Evolutionary conservation across 106 monocot species (phyloP).

Genomic region (Allium fistulosum): DNA sequence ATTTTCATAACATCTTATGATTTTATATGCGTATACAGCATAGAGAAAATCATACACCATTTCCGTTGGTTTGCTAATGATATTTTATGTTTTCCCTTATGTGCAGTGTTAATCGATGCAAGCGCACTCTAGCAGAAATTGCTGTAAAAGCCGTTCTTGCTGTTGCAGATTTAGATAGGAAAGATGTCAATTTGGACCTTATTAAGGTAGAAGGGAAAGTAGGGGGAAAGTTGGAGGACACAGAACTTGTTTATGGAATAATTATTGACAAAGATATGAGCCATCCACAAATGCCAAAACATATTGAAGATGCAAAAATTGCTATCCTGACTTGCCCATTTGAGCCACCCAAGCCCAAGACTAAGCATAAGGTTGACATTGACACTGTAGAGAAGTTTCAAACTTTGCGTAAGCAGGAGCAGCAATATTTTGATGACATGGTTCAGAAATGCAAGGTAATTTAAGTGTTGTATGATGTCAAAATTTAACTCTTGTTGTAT

Average conservation of each 20-base stretch:
- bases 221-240: slow-evolving; percentile 93
- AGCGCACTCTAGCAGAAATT: slow-evolving; percentile 70
- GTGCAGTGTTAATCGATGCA: slow-evolving; percentile 87
- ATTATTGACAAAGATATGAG: slow-evolving; percentile 98
- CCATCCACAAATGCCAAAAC: slow-evolving; percentile 97
- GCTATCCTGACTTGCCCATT: slow-evolving; percentile 97
- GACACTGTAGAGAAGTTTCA: slow-evolving; percentile 97
- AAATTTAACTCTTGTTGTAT: too few relatives aligned
- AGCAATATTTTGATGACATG: slow-evolving; percentile 97
- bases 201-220: slow-evolving; percentile 98
- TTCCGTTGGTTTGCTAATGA: too few relatives aligned
- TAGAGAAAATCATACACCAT: too few relatives aligned
- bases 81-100: not conserved
- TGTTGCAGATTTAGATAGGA: slow-evolving; percentile 94
- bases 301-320: slow-evolving; percentile 93
- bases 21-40: too few relatives aligned
- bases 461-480: too few relatives aligned
- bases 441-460: slow-evolving; percentile 94
- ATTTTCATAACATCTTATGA: too few relatives aligned
- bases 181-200: slow-evolving; percentile 92
- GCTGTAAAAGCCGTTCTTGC: slow-evolving; percentile 95
- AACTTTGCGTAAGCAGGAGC: slow-evolving; percentile 80
- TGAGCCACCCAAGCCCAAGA: slow-evolving; percentile 99
- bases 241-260: slow-evolving; percentile 86
- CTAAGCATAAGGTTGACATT: slow-evolving; percentile 99